A percentile compares a stretch with the other conserved stretches of the same genome.
Evolutionary conservation across 495 filamentous ascomycete genomes (phyloP).

Genomic region (Beverwykella pulmonaria): DNA sequence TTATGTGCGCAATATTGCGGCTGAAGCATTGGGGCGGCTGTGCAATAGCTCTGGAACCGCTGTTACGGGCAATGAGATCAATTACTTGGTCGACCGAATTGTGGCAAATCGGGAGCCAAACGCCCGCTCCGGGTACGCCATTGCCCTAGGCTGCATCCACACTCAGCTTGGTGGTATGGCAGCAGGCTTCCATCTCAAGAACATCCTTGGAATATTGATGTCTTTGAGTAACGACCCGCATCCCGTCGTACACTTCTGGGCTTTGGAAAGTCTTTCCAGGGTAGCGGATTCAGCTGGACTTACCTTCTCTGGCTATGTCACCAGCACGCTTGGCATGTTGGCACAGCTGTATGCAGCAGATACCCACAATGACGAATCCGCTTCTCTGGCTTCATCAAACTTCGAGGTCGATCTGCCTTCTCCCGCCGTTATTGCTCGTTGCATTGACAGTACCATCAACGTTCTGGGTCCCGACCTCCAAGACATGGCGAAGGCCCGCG

Average conservation of each 20-base stretch:
- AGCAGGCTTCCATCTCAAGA: slow-evolving; percentile 94
- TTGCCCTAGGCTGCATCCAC: slow-evolving; percentile 91
- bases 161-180: slow-evolving; percentile 97
- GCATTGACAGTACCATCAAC: slow-evolving; percentile 93
- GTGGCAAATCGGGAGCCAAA: slow-evolving; percentile 91
- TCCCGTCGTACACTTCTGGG: slow-evolving; percentile 94
- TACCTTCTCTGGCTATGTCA: slow-evolving; percentile 86
- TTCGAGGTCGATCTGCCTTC: slow-evolving; percentile 81
- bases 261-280: slow-evolving; percentile 81
- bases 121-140: slow-evolving; percentile 88
- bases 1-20: slow-evolving; percentile 81
- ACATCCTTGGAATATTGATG: slow-evolving; percentile 92
- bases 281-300: slow-evolving; percentile 92
- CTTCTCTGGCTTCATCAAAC: slow-evolving; percentile 79
- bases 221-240: slow-evolving; percentile 96
- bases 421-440: slow-evolving; percentile 77
- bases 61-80: slow-evolving; percentile 86
- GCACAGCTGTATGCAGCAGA: slow-evolving; percentile 90
- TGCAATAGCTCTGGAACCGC: slow-evolving; percentile 86
- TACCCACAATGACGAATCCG: slow-evolving; percentile 84
- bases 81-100: slow-evolving; percentile 89
- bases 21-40: slow-evolving; percentile 84
- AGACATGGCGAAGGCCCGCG: slow-evolving; percentile 86
- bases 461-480: slow-evolving; percentile 94
- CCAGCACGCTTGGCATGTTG: slow-evolving; percentile 87